Conservation (phyloP, 129 eudicot genomes). For the Flaveria robusta region DNA sequence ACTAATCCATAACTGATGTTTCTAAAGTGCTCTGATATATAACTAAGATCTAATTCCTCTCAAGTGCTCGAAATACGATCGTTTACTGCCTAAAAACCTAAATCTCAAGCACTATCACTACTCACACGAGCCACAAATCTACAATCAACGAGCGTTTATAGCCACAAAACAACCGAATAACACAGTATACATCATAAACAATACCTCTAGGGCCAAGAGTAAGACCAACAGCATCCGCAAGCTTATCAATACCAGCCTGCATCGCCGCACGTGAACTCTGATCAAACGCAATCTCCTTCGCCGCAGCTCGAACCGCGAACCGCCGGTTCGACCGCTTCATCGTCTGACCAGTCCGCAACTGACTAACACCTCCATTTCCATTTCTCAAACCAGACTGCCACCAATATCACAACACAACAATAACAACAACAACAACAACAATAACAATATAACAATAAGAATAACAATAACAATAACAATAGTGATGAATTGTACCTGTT, state of each 20-base stretch:
- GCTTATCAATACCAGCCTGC: conserved; percentile 88
- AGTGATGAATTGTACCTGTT: conserved; percentile 41
- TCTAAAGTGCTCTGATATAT: not conserved
- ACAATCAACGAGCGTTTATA: not conserved
- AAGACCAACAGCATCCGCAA: conserved; percentile 83
- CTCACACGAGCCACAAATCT: not conserved
- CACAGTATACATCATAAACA: not conserved
- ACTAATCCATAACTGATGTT: conserved; percentile 5
- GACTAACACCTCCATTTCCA: conserved; percentile 46
- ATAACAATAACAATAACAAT: not conserved
- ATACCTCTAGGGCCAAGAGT: conserved; percentile 95
- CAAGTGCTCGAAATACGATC: not conserved
- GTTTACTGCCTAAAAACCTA: not conserved
- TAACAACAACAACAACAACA: too few relatives aligned
- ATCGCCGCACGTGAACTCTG: conserved; percentile 80
- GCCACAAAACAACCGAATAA: not conserved
- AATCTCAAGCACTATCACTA: not conserved
- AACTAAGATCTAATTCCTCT: not conserved
- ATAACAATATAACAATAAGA: too few relatives aligned
- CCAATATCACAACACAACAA: conserved; percentile 2
- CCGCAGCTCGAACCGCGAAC: conserved; percentile 74
- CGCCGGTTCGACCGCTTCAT: conserved; percentile 37
- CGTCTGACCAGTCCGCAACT: conserved; percentile 52
- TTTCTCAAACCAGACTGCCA: conserved; percentile 58
- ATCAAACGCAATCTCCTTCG: conserved; percentile 90